Evolutionary conservation across 2,329 filamentous ascomycete genomes (phyloP), one percentile per base, ranked within the genome.

Genomic region (Rachicladosporium sp.): DNA sequence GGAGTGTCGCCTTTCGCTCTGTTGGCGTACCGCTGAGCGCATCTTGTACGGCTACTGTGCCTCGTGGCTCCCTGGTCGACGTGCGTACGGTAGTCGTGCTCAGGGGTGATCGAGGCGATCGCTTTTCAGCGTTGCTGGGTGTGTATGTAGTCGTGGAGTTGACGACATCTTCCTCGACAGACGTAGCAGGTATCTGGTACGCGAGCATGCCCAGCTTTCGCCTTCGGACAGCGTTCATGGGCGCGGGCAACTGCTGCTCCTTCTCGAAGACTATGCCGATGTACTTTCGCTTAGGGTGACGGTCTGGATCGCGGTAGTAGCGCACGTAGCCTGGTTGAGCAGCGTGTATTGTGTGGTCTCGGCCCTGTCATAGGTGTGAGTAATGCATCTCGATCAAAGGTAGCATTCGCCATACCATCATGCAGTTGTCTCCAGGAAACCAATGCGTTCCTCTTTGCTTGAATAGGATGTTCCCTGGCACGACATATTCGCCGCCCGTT

Each of bases 381-480:
- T 2, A 13, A 3, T 13, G 13, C n/a, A 30, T 30, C 2, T 10
- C 27, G 7, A n/a, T 35, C 6, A 6, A n/a, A 15, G 10, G 6
- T 34, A 10, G 15, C 10, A 10, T 6, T 6, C 0, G n/a, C 30
- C 45, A 30, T 50, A 58, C 55, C 70, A 96, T 89, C 53, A 80
- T 83, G 62, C 83, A 85, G 66, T 98, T 96, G 61, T 96, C 91
- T 54, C 91, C 91, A 1, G 91, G 82, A 61, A 81, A 89, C 91
- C 91, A 98, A 55, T 80, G 76, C 3, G 91, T 93, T 53, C 91
- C 91, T 55, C 89, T 81, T 65, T 98, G 91, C 60, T 86, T 87
- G 75, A 91, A 98, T 65, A 98, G 83, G 64, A 98, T 98, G 69
- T 94, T 96, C 40, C 91, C 91, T 4, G 88, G 82, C 42, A 94